Evolutionary conservation across 768 basidiomycete species (phyloP), one percentile per base, ranked within the genome.

Genomic region (Pleurotus tuoliensis): DNA sequence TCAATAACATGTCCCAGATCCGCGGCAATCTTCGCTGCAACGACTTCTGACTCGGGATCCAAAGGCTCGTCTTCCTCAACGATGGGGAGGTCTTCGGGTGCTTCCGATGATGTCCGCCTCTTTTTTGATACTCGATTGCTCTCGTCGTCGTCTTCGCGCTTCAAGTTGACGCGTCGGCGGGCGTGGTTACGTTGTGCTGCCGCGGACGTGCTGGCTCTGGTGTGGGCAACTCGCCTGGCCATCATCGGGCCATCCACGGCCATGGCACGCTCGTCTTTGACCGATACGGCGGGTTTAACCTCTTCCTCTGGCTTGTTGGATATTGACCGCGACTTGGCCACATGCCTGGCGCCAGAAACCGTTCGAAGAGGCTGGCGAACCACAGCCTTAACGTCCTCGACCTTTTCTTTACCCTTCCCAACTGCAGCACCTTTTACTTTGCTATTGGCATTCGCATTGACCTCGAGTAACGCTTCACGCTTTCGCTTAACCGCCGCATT

Each of bases 391-490:
- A 74, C 75, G 59, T 70, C 73, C 30, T 73, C 73, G 63, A 73
- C 78, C 71, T 87, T 88, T 50, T 78, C 81, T 73, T 90, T 90
- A 52, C 78, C 80, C 64, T 78, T 78, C 60, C 56, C 41, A 48
- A 49, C 62, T 25, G 67, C 68, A 48, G 64, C 63, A 58, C 74
- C 75, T 59, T 77, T 61, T 37, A 69, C 77, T 63, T 82, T 83
- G 63, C 84, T 83, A 59, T 67, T 72, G 18, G 73, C 73, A 55
- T 66, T 65, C 44, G 75, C 67, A 22, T 83, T 82, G 44, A 92
- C 86, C 66, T 92, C 91, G 13, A 82, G 81, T 41, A 92, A 75
- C 0, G 84, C 88, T 48, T 86, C 85, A 16, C 90, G 86, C 68
- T 91, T 92, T 55, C 89, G 81, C 67, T 90, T 90, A 34, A 79